These are phyloP conservation scores for Fusarium sp. DNA, from an alignment of 2,329 filamentous ascomycete species.

Conservation along the genomic window DNA sequence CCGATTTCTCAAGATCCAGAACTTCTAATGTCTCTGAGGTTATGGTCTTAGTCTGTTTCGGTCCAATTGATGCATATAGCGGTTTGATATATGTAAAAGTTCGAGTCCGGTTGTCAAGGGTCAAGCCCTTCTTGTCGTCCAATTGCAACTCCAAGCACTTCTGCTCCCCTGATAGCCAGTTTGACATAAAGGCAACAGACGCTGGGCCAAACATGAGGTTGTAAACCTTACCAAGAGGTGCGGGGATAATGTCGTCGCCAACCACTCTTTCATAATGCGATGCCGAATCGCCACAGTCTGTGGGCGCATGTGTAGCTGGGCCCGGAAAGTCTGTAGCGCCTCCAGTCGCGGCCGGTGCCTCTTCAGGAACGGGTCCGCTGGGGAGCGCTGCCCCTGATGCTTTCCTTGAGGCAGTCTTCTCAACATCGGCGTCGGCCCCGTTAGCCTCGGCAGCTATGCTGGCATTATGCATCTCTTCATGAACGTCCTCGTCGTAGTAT, in stretches of 20 bases:
- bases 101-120: constrained; percentile 78
- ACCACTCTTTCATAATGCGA: constrained; percentile 87
- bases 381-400: constrained; percentile 66
- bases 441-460: constrained; percentile 64
- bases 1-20: constrained; percentile 86
- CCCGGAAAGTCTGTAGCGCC: constrained; percentile 80
- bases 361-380: constrained; percentile 61
- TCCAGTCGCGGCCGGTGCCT: constrained; percentile 57
- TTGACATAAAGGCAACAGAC: constrained; percentile 84
- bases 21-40: constrained; percentile 86
- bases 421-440: constrained; percentile 62
- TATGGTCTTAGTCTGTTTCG: constrained; percentile 94
- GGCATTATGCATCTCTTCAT: constrained; percentile 83
- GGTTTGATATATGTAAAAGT: constrained; percentile 93
- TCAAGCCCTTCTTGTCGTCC: constrained; percentile 84
- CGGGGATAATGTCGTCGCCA: constrained; percentile 86
- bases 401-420: constrained; percentile 77
- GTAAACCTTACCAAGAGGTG: constrained; percentile 92
- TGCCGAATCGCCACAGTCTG: constrained; percentile 82
- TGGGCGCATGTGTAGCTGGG: constrained; percentile 82
- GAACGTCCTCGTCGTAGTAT: constrained; percentile 76
- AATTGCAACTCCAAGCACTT: constrained; percentile 90
- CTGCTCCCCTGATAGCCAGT: constrained; percentile 87
- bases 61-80: constrained; percentile 83
- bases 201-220: constrained; percentile 85